Evolutionary conservation across 352 stramenopile genomes (phyloP).

Genomic region (Phytophthora melonis): DNA sequence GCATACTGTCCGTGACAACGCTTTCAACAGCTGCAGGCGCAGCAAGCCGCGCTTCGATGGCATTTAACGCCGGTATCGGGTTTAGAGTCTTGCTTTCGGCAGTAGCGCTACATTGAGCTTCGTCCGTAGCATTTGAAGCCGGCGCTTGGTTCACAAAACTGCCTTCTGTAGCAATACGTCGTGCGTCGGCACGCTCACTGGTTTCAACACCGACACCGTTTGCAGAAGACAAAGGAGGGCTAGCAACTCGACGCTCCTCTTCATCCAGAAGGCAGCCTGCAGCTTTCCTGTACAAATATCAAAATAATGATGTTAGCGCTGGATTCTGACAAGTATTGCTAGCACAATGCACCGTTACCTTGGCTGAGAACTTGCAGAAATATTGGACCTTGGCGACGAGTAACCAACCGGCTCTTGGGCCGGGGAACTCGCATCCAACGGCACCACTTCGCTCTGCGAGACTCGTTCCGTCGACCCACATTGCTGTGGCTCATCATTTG

Average conservation of each 20-base stretch:
- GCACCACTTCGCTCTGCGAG: constrained; percentile 18
- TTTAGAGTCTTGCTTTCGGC: background rate
- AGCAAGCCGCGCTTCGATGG: background rate
- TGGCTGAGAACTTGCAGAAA: constrained; percentile 10
- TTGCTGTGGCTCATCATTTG: constrained; percentile 11
- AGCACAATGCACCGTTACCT: constrained; percentile 27
- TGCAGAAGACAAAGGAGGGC: constrained; percentile 4
- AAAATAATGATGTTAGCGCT: background rate
- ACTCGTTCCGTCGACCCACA: background rate
- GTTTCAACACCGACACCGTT: constrained; percentile 5
- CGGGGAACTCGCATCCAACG: constrained; percentile 4
- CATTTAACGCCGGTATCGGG: background rate
- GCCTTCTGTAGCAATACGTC: background rate
- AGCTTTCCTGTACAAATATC: constrained; percentile 24
- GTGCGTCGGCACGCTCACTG: background rate
- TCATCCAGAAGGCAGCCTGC: background rate
- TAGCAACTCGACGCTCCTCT: constrained; percentile 24
- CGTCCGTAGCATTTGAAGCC: background rate
- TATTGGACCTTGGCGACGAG: background rate
- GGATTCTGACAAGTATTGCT: background rate
- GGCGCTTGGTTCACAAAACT: background rate
- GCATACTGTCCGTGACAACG: constrained; percentile 32
- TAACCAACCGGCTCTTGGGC: background rate
- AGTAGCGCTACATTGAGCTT: background rate
- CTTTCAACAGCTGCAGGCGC: background rate